These are phyloP conservation scores for Calonectria pteridis DNA, from an alignment of 2,329 filamentous ascomycete genomes.

Conservation along the genomic window DNA sequence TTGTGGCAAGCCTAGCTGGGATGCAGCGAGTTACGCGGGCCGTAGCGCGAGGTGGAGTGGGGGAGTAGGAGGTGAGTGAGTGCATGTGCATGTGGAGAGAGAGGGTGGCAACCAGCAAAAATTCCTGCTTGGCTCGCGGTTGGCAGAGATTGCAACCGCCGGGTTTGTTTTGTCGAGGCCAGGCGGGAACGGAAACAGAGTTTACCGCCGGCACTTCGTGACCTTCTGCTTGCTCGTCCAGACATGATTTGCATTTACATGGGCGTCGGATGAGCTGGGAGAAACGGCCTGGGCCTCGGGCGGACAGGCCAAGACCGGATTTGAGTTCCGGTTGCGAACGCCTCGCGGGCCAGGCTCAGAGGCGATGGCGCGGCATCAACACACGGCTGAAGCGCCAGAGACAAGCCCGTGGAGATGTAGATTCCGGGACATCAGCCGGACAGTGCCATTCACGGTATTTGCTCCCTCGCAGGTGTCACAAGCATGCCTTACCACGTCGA, in stretches of 20 bases:
- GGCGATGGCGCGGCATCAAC: constrained; percentile 2
- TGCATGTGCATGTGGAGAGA: constrained; percentile 9
- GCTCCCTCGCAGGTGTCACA: constrained; percentile 7
- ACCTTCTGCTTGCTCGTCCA: neutral
- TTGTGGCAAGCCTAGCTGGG: neutral
- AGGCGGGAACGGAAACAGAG: constrained; percentile 2
- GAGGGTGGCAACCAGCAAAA: constrained; percentile 4
- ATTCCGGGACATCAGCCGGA: constrained; percentile 7
- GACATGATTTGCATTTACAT: constrained; percentile 9
- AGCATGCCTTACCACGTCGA: constrained; percentile 13
- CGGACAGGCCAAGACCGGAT: neutral
- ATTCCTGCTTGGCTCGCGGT: neutral
- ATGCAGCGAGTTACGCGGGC: constrained; percentile 9
- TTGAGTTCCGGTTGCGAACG: constrained; percentile 2
- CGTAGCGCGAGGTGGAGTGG: constrained; percentile 12
- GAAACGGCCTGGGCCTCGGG: neutral
- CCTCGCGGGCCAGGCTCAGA: neutral
- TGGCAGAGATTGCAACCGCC: neutral
- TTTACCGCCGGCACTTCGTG: neutral
- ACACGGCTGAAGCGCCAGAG: neutral
- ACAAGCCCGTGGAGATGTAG: neutral
- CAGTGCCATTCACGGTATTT: constrained; percentile 2
- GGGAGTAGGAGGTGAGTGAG: constrained; percentile 8
- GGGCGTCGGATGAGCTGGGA: neutral
- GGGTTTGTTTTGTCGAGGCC: neutral